phyloP scores from a whole-genome alignment of 1,284 basidiomycete species.

The Amylostereum chailletii region DNA sequence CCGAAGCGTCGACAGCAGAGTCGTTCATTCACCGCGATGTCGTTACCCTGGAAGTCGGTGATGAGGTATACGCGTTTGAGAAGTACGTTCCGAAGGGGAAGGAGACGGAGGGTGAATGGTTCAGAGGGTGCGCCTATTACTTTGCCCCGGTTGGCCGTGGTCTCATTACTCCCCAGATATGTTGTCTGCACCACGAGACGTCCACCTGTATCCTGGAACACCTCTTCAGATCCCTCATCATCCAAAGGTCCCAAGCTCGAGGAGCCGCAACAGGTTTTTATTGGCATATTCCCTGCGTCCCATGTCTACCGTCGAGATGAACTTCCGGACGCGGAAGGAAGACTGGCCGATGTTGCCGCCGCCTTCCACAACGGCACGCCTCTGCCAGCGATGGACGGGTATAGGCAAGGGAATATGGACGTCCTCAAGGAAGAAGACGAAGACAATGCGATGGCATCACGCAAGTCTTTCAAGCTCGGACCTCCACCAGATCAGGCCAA shows the following conservation, averaged over 20 bases:
- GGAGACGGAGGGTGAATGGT: conserved; percentile 77
- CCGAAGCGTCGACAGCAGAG: conserved; percentile 61
- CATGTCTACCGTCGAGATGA: conserved; percentile 88
- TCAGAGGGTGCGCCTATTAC: conserved; percentile 68
- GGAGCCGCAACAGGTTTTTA: conserved; percentile 81
- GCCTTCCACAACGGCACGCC: conserved; percentile 30
- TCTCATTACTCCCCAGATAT: conserved; percentile 45
- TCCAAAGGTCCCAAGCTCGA: conserved; percentile 52
- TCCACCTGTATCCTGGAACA: conserved; percentile 58
- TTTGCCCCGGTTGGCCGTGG: neutral
- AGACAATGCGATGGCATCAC: conserved; percentile 27
- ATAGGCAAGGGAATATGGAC: conserved; percentile 42
- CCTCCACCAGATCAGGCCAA: conserved; percentile 68
- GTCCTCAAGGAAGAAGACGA: conserved; percentile 73
- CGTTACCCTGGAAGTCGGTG: conserved; percentile 82
- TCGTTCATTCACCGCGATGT: conserved; percentile 61
- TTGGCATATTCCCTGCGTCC: conserved; percentile 92
- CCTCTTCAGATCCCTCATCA: conserved; percentile 44
- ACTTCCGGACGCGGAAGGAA: conserved; percentile 82
- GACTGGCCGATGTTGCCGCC: conserved; percentile 64
- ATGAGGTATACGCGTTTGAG: conserved; percentile 96
- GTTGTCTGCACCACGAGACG: conserved; percentile 77
- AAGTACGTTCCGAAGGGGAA: conserved; percentile 69
- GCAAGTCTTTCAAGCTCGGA: conserved; percentile 60
- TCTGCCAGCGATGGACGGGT: conserved; percentile 25